phyloP scores from a whole-genome alignment of 2,329 filamentous ascomycete genomes.

The Coleophoma cylindrospora region DNA sequence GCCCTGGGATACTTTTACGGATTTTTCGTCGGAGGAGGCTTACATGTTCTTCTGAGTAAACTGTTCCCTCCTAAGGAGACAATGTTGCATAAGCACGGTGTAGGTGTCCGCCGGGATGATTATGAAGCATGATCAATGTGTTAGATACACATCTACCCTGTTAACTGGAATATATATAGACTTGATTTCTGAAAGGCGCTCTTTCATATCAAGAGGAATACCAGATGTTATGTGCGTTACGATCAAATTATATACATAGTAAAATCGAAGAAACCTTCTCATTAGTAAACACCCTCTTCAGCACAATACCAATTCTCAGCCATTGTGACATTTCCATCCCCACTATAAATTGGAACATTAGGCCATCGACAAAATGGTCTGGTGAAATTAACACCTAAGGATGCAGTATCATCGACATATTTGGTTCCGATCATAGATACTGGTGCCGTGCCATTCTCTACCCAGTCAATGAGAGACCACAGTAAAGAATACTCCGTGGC shows the following conservation, averaged over 20 bases:
- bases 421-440: constrained; percentile 37
- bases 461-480: constrained; percentile 30
- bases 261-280: background rate
- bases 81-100: constrained; percentile 3
- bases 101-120: no score
- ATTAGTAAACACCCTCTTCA: background rate
- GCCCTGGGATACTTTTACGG: constrained; percentile 8
- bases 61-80: constrained; percentile 6
- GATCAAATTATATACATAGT: background rate
- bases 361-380: constrained; percentile 35
- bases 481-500: background rate
- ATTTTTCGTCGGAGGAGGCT: constrained; percentile 4
- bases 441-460: constrained; percentile 34
- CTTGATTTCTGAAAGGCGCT: no score
- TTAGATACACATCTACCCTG: no score
- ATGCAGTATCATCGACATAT: constrained; percentile 32
- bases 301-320: background rate
- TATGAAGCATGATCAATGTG: no score
- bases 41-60: constrained; percentile 8
- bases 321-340: background rate
- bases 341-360: background rate
- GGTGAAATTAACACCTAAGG: constrained; percentile 34
- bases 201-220: no score
- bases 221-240: no score
- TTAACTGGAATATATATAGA: no score